Base-by-base conservation (phyloP, 2,329 filamentous ascomycete genomes). In the Ilyonectria sp. region DNA sequence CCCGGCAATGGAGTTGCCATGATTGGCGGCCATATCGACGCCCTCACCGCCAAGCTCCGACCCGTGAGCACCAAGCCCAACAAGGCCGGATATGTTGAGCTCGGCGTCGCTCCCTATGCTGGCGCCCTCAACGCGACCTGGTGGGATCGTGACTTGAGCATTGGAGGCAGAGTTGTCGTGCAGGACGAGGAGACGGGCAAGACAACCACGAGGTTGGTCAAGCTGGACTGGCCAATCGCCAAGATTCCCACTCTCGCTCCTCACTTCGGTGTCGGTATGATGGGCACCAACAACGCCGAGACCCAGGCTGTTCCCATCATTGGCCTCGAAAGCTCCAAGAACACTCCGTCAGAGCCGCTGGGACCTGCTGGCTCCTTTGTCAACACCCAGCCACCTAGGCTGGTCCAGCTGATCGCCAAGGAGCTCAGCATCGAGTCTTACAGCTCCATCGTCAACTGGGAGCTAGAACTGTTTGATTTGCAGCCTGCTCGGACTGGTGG, bases 261-360 rank as follows among this genome's bases (percentile, higher is more conserved):
- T 64, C 96, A 99, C 81, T 98, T 99, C 76, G 96, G 96, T 59
- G 88, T 93, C 52, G 91, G 89, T 23, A 91, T 91, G 84, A 84
- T 89, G 78, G 90, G 90, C 55, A 79, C 82, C 63, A 87, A 89
- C 82, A 98, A 99, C 79, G 87, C 88, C 74, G 96, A 99, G 83
- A 98, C 95, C 0, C 91, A 98, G 78, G 94, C 96, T 83, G 94
- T 97, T 0, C 96, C 96, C 10, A 94, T 98, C 69, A 93, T 98
- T 69, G 96, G 95, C 19, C 86, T 98, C 17, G 94, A 98, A 74
- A 92, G 91, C 79, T 89, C 90, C 8, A 78, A 79, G 52, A 71
- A 79, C 40, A 74, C 78, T 3, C 68, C 77, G 10, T 53, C 75
- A 0, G 83, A 85, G 75, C 77, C 81, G 3, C 82, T 93, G n/a